Base-by-base conservation (phyloP, 208 protist genomes). In the Acanthamoeba healyi region DNA sequence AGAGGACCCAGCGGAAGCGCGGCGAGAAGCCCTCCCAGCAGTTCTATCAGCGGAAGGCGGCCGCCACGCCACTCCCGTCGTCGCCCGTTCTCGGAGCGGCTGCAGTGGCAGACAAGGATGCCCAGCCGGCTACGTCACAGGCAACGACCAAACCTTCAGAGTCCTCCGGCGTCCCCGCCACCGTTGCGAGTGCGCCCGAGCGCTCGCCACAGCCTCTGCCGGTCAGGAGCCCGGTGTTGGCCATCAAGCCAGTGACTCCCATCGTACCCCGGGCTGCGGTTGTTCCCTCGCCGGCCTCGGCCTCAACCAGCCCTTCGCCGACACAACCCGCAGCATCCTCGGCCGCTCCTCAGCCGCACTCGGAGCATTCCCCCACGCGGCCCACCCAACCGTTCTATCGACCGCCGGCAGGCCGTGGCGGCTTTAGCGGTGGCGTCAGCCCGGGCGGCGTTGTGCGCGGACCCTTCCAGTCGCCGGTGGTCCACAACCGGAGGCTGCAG, bases 381-480 rank as follows among this genome's bases (percentile, higher is more conserved):
- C 42, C 74, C 38, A 84, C 74, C 2, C 74, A 84, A n/a, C 26
- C 36, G 26, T 84, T 56, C 42, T 84, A 84, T n/a, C 1, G 74
- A n/a, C 74, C 74, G 4, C 74, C 74, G 3, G 74, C 24, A 7
- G 42, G 42, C n/a, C 24, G 74, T 22, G 42, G 74, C 36, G 38
- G 19, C 44, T 56, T 56, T n/a, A n/a, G n/a, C 42, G 74, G 42
- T 22, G 26, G 44, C 40, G 40, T 26, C 63, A 9, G 19, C 65
- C 14, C 65, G 2, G 65, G 65, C 65, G n/a, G 36, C 44, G 12
- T 56, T 19, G 74, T 84, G 26, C 38, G 74, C 3, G 74, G 74
- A 2, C 74, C 74, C 26, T 84, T 84, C 74, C 74, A 84, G 74
- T 84, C 74, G 4, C 74, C 74, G 24, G 32, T 84, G 74, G 67